Conservation (phyloP, 1,284 basidiomycete genomes). For the Ganoderma resinaceum region DNA sequence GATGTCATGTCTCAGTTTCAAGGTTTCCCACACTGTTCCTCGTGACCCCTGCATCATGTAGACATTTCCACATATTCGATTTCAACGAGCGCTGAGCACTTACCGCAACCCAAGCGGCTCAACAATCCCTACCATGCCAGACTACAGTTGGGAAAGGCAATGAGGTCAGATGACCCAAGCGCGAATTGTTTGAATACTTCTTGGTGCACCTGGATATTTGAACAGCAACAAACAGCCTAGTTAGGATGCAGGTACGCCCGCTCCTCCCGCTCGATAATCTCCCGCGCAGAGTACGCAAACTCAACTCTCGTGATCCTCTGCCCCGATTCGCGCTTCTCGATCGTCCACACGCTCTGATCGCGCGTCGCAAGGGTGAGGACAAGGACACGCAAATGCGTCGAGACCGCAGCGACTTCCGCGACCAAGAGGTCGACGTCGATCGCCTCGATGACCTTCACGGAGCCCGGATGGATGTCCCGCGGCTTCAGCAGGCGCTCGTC, state of each 20-base stretch:
- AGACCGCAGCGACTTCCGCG: background rate
- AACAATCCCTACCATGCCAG: too few relatives aligned
- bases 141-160: too few relatives aligned
- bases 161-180: background rate
- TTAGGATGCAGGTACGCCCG: background rate
- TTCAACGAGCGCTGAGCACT: too few relatives aligned
- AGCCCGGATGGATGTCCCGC: background rate
- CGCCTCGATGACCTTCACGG: background rate
- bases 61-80: too few relatives aligned
- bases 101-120: too few relatives aligned
- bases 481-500: constrained; percentile 8
- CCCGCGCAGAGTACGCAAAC: constrained; percentile 7
- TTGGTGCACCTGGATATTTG: too few relatives aligned
- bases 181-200: too few relatives aligned
- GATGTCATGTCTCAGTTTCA: background rate
- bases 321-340: background rate
- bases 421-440: constrained; percentile 17
- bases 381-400: constrained; percentile 11
- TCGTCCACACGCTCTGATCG: constrained; percentile 17
- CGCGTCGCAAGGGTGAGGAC: constrained; percentile 8
- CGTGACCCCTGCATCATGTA: too few relatives aligned
- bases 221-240: background rate
- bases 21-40: background rate
- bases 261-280: constrained; percentile 15
- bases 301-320: background rate